Evolutionary conservation across 75 land plant genomes (phyloP).

Genomic region (Cryptomeria japonica): DNA sequence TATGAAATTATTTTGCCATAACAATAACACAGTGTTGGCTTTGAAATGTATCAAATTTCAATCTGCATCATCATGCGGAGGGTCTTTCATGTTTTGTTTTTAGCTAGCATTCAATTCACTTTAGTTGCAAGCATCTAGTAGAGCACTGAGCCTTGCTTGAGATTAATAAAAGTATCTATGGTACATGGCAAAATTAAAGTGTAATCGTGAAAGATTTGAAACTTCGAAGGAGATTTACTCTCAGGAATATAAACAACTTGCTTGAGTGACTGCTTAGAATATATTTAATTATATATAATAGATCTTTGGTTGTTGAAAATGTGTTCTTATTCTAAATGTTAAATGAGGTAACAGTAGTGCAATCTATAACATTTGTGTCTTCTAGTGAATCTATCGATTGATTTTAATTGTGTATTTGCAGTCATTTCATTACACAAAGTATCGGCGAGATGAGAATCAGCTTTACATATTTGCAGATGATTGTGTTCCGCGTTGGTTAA

Average conservation of each 20-base stretch:
- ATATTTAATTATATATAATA: neutral
- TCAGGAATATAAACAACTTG: neutral
- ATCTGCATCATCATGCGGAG: neutral
- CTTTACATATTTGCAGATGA: constrained; percentile 98
- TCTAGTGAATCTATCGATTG: neutral
- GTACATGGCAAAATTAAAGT: neutral
- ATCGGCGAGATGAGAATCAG: constrained; percentile 96
- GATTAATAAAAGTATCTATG: neutral
- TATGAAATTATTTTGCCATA: neutral
- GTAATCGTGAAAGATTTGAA: neutral
- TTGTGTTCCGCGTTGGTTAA: constrained; percentile 91
- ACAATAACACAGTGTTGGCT: neutral
- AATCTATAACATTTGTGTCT: neutral
- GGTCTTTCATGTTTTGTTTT: neutral
- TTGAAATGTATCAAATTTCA: neutral
- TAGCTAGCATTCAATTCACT: neutral
- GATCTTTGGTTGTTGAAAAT: neutral
- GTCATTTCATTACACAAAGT: constrained; percentile 98
- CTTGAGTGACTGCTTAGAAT: neutral
- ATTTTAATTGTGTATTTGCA: constrained; percentile 36
- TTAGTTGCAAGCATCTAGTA: neutral
- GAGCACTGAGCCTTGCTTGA: neutral
- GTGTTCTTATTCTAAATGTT: neutral
- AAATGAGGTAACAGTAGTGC: neutral
- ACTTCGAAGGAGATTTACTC: neutral